Evolutionary conservation across 2,329 filamentous ascomycete genomes (phyloP).

Genomic region (Cryphonectria japonica): DNA sequence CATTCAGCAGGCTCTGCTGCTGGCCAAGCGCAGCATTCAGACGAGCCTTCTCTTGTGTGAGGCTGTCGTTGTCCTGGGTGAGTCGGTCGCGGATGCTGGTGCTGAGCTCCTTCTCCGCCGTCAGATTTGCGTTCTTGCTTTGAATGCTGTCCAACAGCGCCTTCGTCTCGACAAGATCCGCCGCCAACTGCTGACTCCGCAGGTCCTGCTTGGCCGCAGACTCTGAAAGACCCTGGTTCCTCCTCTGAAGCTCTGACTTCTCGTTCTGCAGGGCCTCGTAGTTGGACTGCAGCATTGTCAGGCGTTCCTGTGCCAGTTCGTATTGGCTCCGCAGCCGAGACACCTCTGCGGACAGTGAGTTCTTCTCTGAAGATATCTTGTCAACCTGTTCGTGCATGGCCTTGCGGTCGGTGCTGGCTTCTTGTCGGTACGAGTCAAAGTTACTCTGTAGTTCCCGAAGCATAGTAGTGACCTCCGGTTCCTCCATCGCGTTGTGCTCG

Average conservation of each 20-base stretch:
- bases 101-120: slow-evolving; percentile 93
- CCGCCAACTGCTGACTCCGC: slow-evolving; percentile 85
- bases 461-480: slow-evolving; percentile 72
- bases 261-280: slow-evolving; percentile 82
- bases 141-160: slow-evolving; percentile 83
- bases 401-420: slow-evolving; percentile 78
- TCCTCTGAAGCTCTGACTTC: slow-evolving; percentile 84
- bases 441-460: slow-evolving; percentile 87
- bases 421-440: slow-evolving; percentile 87
- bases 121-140: slow-evolving; percentile 88
- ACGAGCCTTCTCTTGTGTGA: slow-evolving; percentile 82
- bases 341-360: slow-evolving; percentile 78
- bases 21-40: slow-evolving; percentile 82
- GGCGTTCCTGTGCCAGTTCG: slow-evolving; percentile 78
- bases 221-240: slow-evolving; percentile 76
- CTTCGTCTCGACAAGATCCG: slow-evolving; percentile 87
- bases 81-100: slow-evolving; percentile 90
- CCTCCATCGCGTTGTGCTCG: slow-evolving; percentile 60
- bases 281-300: slow-evolving; percentile 88
- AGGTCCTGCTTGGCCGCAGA: slow-evolving; percentile 88
- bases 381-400: slow-evolving; percentile 86
- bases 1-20: slow-evolving; percentile 87
- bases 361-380: slow-evolving; percentile 79
- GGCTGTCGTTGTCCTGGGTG: slow-evolving; percentile 81
- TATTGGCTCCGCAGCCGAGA: slow-evolving; percentile 81